Evolutionary conservation across 2,329 filamentous ascomycete species (phyloP), one percentile per base, ranked within the genome.

Genomic region (Exophiala bonariae): DNA sequence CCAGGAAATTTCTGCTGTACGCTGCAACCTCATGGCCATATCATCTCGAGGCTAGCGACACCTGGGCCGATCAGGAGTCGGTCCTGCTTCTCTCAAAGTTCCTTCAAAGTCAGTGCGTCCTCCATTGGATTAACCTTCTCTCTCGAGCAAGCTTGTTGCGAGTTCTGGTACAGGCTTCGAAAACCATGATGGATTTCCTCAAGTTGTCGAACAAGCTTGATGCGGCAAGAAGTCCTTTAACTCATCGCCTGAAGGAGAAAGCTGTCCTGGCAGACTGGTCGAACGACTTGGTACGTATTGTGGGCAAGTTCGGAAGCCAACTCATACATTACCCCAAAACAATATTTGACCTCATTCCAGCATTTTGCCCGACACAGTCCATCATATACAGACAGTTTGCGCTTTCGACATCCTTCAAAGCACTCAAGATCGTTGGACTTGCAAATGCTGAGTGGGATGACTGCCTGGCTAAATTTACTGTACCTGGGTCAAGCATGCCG

Each of bases 301-400:
- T 67, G 7, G 66, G 66, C 1, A 68, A 67, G 35, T 71, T 70
- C 47, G 61, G 66, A 2, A 23, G 11, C 8, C 48, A 53, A 31
- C 41, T 71, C 10, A 34, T 38, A 1, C 30, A 44, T 34, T 46
- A 58, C 5, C 67, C 69, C 0, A 57, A 61, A 5, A 42, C 61
- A 0, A 71, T 73, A 18, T 66, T 68, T 49, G 65, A 63, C 35
- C 49, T 60, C 2, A 64, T 73, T 6, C 64, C 69, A 1, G 63
- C 67, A 2, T 66, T 74, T 37, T 72, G 69, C 45, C 69, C 70
- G 0, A 32, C 41, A n/a, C 51, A 59, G 16, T 69, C 70, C 8
- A 52, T 60, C 2, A 64, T 70, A 2, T 64, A 63, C 44, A 55
- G 62, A 38, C 56, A 61, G 9, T 71, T 69, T 46, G 57, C 13